Base-by-base conservation (phyloP, 1,284 basidiomycete genomes). In the Cutaneotrichosporon cyanovorans region DNA sequence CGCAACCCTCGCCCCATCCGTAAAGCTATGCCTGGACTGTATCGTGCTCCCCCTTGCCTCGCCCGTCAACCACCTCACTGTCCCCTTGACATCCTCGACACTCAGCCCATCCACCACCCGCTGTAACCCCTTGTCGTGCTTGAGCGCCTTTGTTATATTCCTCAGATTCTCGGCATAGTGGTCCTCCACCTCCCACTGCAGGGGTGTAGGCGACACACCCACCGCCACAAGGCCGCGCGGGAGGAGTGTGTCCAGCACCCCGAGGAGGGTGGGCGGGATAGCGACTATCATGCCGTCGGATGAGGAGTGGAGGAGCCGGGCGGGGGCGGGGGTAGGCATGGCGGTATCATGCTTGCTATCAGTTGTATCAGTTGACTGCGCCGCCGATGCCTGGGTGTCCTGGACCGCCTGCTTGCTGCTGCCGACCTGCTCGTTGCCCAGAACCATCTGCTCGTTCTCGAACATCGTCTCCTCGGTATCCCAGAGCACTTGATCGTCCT, bases 41-140 rank as follows among this genome's bases (percentile, higher is more conserved):
- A 90, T 85, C 22, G 60, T 61, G 40, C 63, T 66, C 28, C 40
- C 46, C 31, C 73, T 74, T 55, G 82, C 81, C 68, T 91, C 88
- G 46, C 87, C 87, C 1, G 87, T 88, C 48, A 92, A 78, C 65
- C 79, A 89, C 40, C 80, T 77, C 36, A 90, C 77, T 66, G 87
- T 83, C 37, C 78, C 74, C 46, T 75, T 74, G 71, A 91, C 80
- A 53, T 80, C 77, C 36, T 57, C 57, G 12, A 53, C 42, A 6
- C 45, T 50, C 42, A 66, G 62, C 7, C 47, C 23, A 14, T 46
- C 31, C 5, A 46, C 51, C 11, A 62, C 40, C 10, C 45, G 32
- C 6, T 42, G 25, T 32, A 55, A 33, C 11, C 58, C 52, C 16
- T 31, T n/a, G 9, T 43, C 32, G 39, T 58, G 65, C 19, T 37